Evolutionary conservation across 129 eudicot species (phyloP), one percentile per base, ranked within the genome.

Genomic region (Heracleum sosnowskyi): DNA sequence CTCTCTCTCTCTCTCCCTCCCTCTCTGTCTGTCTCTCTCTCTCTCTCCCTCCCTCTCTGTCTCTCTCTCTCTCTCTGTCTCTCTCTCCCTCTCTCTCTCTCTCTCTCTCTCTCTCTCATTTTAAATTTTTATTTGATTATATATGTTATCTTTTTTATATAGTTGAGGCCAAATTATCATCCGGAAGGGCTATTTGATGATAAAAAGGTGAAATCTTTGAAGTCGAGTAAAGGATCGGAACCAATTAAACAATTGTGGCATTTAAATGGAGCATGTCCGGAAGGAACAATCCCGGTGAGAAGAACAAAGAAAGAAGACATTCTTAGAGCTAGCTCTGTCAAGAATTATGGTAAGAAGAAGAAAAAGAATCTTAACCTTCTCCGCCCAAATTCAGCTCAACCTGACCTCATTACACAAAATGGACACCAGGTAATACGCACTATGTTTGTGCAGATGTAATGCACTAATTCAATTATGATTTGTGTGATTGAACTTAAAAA

Each of bases 271-370:
- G 79, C 60, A 55, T 92, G 97, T 76, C 87, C 93, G 1, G 82
- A 77, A 53, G 96, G 92, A 46, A 93, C 96, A 53, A 83, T 93
- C 71, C 98, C 97, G 0, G 78, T 93, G 0, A 86, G 98, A 73
- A 87, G 98, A 83, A 90, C 96, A 35, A 89, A 79, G 79, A 74
- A 91, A 78, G 92, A 86, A n/a, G 98, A 93, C 83, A 5, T 93
- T 26, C 73, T 93, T 0, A 86, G 98, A 88, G 92, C 98, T 22
- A 91, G 87, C 77, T 89, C 97, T 22, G 47, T 91, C 26, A 74
- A 93, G 84, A 80, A 46, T n/a, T 91, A 78, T 80, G 98, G 98
- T 4, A 88, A 84, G 79, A 91, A 93, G 85, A 86, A 89, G 82
- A 55, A 60, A 34, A 60, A 60, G 34, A 84, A 80, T 26, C 87